These are phyloP conservation scores for Austroboletus novae-zelandiae DNA, from an alignment of 1,284 basidiomycete genomes.

Conservation along the genomic window DNA sequence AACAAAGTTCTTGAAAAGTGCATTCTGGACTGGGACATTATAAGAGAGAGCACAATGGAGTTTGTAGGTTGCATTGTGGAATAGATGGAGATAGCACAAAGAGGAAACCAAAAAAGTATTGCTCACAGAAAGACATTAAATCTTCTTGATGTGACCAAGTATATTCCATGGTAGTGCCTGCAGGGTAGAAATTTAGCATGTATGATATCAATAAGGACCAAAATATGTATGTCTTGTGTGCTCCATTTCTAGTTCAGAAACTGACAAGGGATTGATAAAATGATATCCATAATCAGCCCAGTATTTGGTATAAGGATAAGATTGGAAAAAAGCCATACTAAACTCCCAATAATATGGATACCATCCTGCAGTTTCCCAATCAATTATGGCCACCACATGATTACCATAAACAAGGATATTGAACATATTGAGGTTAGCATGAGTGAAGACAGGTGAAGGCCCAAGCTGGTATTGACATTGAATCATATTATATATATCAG, in stretches of 20 bases:
- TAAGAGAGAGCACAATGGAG: too few relatives aligned
- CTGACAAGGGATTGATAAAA: not conserved
- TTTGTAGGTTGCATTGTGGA: too few relatives aligned
- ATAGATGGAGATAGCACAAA: too few relatives aligned
- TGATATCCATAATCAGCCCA: not conserved
- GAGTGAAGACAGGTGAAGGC: conserved; percentile 4
- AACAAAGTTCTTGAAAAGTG: too few relatives aligned
- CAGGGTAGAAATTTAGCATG: too few relatives aligned
- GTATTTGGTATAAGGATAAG: not conserved
- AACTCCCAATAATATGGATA: conserved; percentile 6
- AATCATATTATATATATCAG: not conserved
- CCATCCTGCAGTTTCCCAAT: conserved; percentile 3
- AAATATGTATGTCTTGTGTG: not conserved
- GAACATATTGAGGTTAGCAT: not conserved
- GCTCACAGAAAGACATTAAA: too few relatives aligned
- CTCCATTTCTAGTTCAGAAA: not conserved
- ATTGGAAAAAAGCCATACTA: not conserved
- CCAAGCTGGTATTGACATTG: not conserved
- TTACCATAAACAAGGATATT: conserved; percentile 1
- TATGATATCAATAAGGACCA: too few relatives aligned
- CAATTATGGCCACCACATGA: too few relatives aligned
- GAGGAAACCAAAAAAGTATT: too few relatives aligned
- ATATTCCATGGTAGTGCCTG: not conserved
- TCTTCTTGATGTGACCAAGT: too few relatives aligned
- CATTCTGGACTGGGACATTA: too few relatives aligned